Base-by-base conservation (phyloP, 345 rosid species). In the Cardamine occulta region DNA sequence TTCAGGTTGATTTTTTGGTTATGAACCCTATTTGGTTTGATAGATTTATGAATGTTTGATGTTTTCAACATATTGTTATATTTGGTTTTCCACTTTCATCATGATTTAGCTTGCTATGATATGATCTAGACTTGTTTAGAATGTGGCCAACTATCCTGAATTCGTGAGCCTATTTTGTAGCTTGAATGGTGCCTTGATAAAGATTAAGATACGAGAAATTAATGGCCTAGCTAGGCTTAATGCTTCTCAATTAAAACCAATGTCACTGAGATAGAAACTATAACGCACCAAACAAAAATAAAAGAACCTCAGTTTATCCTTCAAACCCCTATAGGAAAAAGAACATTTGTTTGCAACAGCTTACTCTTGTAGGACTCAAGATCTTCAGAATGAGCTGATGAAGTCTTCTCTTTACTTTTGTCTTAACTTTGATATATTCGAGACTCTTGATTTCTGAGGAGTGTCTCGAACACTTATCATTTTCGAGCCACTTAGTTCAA, bases 181-280 rank as follows among this genome's bases (percentile, higher is more conserved):
- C 7, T 48, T 13, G 45, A 48, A 21, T 34, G 57, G 23, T 66
- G 49, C 19, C 47, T 54, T 15, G 49, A 39, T 39, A 1, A 23
- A 24, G 4, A 53, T 23, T 45, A 45, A 8, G 1, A 17, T 47
- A 64, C 15, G 55, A 17, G 48, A 23, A 59, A 40, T 8, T 35
- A 35, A 35, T 1, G 34, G 32, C n/a, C n/a, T n/a, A n/a, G 14
- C 32, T 42, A 42, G n/a, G 64, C 45, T 17, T 60, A 15, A 66
- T 34, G 21, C 48, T 52, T 66, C 44, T 35, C 47, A 14, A 13
- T 35, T 4, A 31, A 48, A 24, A 14, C 60, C 21, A 23, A 23
- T 23, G 34, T 67, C 34, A 37, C 17, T 67, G 49, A 17, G 51
- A 68, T 39, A 28, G 18, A 67, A 67, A 68, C 51, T 23, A 66